Conservation (phyloP, 208 protist species). For the Trypanosoma conorhini region DNA sequence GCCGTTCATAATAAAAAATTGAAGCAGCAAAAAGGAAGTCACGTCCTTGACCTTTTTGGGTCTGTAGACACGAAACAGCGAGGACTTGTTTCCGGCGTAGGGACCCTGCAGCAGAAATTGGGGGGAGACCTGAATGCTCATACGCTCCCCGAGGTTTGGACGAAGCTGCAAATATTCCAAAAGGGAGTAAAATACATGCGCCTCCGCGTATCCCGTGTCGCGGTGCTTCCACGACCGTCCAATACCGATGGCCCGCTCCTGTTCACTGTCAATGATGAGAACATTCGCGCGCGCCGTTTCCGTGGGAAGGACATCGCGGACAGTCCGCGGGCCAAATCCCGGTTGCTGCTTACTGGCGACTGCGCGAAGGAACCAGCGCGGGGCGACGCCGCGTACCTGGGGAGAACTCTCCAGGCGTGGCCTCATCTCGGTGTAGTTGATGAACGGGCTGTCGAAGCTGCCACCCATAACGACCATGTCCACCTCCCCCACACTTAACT, state of each 20-base stretch:
- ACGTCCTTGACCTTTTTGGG: neutral
- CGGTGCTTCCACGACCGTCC: slow-evolving; percentile 86
- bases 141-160: slow-evolving; percentile 60
- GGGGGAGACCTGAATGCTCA: slow-evolving; percentile 35
- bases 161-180: slow-evolving; percentile 60
- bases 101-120: neutral
- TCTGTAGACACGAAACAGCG: neutral
- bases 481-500: slow-evolving; percentile 68
- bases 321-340: neutral
- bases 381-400: slow-evolving; percentile 42
- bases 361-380: slow-evolving; percentile 63
- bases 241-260: slow-evolving; percentile 68
- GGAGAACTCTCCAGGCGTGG: slow-evolving; percentile 2
- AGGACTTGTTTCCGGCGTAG: too few species aligned
- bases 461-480: slow-evolving; percentile 56
- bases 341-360: slow-evolving; percentile 27
- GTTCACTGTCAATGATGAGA: slow-evolving; percentile 70
- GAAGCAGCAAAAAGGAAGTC: neutral
- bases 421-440: slow-evolving; percentile 67
- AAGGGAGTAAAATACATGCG: slow-evolving; percentile 70
- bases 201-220: slow-evolving; percentile 76
- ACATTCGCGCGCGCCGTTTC: slow-evolving; percentile 34
- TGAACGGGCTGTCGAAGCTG: slow-evolving; percentile 10
- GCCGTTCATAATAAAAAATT: slow-evolving; percentile 15
- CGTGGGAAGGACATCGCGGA: neutral